A percentile compares a stretch with the other conserved stretches of the same genome.
These are phyloP conservation scores for Physcomitrellopsis africana DNA, from an alignment of 225 moss, liverwort and hornwort species.

Conservation along the genomic window DNA sequence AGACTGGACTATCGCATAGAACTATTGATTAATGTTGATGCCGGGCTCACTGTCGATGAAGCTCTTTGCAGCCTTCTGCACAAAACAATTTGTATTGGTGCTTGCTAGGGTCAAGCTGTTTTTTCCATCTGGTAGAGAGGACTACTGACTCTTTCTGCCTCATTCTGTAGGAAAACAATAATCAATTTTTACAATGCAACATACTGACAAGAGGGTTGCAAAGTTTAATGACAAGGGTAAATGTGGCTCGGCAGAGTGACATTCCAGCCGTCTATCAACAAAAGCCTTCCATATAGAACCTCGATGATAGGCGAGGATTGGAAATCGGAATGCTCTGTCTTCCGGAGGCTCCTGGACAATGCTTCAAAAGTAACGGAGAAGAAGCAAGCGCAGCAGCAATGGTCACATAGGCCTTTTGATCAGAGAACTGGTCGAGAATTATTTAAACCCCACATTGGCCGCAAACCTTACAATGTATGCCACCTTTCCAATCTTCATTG, in stretches of 20 bases:
- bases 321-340: constrained; percentile 66
- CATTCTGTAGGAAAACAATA: no score
- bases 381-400: constrained; percentile 63
- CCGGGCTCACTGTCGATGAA: background rate
- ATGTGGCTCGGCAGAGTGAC: constrained; percentile 69
- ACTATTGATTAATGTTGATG: no score
- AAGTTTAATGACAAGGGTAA: constrained; percentile 23
- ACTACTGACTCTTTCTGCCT: constrained; percentile 19
- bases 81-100: background rate
- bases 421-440: constrained; percentile 73
- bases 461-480: constrained; percentile 70
- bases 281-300: constrained; percentile 45
- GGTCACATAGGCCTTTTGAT: constrained; percentile 64
- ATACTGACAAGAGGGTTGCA: background rate
- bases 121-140: constrained; percentile 4
- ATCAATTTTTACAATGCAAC: no score
- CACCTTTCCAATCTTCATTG: constrained; percentile 9
- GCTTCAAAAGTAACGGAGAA: constrained; percentile 73
- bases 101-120: background rate
- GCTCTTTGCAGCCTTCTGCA: background rate
- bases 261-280: constrained; percentile 80
- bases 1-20: background rate
- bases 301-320: constrained; percentile 52
- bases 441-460: constrained; percentile 77
- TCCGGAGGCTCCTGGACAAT: constrained; percentile 83